Evolutionary conservation across 805 yeast species (phyloP).

Genomic region (Pichia sporocuriosa): DNA sequence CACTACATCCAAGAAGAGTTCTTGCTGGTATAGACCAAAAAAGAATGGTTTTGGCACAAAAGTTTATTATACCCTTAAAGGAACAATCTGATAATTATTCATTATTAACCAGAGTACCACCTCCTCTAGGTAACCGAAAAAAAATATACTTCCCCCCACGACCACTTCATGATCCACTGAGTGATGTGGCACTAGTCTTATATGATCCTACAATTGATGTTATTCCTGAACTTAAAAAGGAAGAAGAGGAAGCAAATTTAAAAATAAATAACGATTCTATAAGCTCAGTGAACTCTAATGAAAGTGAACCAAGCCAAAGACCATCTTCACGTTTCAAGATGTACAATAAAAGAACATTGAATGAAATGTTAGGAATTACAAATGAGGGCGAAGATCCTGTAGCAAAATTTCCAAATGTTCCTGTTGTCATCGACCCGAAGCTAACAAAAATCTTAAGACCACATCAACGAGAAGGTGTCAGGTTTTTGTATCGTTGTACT

Average conservation of each 20-base stretch:
- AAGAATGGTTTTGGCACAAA: conserved; percentile 37
- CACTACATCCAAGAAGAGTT: conserved; percentile 51
- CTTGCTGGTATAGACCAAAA: conserved; percentile 34
- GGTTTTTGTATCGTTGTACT: conserved; percentile 84
- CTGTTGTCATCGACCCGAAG: conserved; percentile 92
- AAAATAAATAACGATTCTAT: no score
- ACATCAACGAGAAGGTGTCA: conserved; percentile 94
- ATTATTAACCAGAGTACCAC: conserved; percentile 38
- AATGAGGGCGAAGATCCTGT: conserved; percentile 40
- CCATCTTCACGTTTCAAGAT: conserved; percentile 29
- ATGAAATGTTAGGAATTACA: conserved; percentile 72
- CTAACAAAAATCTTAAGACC: conserved; percentile 83
- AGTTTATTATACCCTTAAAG: conserved; percentile 56
- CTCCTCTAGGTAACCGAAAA: conserved; percentile 78
- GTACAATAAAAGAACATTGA: conserved; percentile 57
- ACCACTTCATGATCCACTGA: conserved; percentile 91
- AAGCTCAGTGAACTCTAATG: conserved; percentile 3
- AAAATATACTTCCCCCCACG: conserved; percentile 69
- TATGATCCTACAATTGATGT: conserved; percentile 92
- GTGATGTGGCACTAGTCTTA: conserved; percentile 87
- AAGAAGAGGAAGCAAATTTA: conserved; percentile 27
- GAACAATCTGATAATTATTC: conserved; percentile 30
- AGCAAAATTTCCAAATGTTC: conserved; percentile 70
- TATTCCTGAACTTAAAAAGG: conserved; percentile 27
- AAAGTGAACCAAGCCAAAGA: conserved; percentile 9